Evolutionary conservation across 306 rosid species (phyloP).

Genomic region (Cajanus cajan): DNA sequence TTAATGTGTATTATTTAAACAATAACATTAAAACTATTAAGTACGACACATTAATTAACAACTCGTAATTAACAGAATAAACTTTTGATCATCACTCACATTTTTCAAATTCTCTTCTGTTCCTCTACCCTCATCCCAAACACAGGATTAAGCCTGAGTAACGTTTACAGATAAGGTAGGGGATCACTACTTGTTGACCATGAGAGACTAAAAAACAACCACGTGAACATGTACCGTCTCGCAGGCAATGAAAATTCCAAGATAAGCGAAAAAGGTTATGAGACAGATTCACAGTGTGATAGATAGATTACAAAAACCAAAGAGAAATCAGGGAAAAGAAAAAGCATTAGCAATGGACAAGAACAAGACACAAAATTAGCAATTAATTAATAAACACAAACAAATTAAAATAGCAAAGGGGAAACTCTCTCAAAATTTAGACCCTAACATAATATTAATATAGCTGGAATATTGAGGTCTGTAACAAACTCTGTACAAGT

Average conservation of each 20-base stretch:
- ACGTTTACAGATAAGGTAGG: not conserved
- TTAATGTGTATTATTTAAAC: not conserved
- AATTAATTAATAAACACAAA: not conserved
- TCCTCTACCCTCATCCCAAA: too few relatives aligned
- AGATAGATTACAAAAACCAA: not conserved
- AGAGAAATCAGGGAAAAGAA: not conserved
- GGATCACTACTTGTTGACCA: not conserved
- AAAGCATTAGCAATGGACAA: slow-evolving; percentile 14
- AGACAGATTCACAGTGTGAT: slow-evolving; percentile 26
- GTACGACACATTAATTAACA: not conserved
- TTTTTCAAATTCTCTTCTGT: too few relatives aligned
- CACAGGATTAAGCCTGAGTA: not conserved
- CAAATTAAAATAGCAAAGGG: not conserved
- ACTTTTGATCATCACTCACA: not conserved
- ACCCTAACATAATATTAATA: slow-evolving; percentile 15
- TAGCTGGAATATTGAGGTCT: slow-evolving; percentile 32
- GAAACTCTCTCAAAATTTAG: slow-evolving; percentile 15
- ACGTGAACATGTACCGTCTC: not conserved
- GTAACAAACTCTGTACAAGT: slow-evolving; percentile 53
- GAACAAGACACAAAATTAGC: slow-evolving; percentile 19
- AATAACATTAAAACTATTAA: not conserved
- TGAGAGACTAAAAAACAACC: slow-evolving; percentile 4
- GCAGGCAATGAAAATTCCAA: slow-evolving; percentile 36
- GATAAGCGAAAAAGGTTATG: slow-evolving; percentile 27
- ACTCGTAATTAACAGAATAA: not conserved